Percentiles rank a stretch among this genome's conserved stretches.
These are phyloP conservation scores for Vanrija sp. DNA, from an alignment of 1,284 basidiomycete genomes.

Conservation along the genomic window DNA sequence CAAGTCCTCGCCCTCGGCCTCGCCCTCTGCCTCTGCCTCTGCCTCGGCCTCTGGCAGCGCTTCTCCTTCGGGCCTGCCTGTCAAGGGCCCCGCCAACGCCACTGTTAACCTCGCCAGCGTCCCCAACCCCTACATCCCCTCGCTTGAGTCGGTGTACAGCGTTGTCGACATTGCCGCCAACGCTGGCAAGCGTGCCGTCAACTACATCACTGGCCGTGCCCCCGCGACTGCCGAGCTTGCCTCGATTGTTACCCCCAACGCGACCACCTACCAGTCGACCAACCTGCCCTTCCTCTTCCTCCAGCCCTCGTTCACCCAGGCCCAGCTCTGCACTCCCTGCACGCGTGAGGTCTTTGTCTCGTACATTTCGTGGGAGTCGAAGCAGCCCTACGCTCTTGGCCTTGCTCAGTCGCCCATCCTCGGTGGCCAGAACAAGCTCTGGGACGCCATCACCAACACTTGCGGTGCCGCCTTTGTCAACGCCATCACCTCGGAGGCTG, in stretches of 20 bases:
- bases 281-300: conserved; percentile 80
- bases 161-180: neutral
- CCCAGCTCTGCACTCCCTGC: conserved; percentile 72
- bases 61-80: conserved; percentile 17
- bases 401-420: conserved; percentile 63
- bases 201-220: conserved; percentile 4
- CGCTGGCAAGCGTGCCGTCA: conserved; percentile 21
- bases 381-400: conserved; percentile 68
- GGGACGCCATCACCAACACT: conserved; percentile 56
- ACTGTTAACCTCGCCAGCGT: conserved; percentile 17
- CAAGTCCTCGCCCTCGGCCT: conserved; percentile 21
- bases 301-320: conserved; percentile 53
- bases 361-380: conserved; percentile 71
- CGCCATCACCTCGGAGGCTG: conserved; percentile 43
- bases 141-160: neutral
- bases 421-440: conserved; percentile 62
- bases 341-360: conserved; percentile 66
- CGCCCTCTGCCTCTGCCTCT: conserved; percentile 15
- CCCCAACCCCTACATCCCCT: conserved; percentile 8
- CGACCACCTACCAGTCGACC: conserved; percentile 59
- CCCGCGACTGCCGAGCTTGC: conserved; percentile 21
- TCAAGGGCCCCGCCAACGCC: conserved; percentile 18
- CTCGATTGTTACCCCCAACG: conserved; percentile 59
- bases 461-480: conserved; percentile 49
- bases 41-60: conserved; percentile 16